Evolutionary conservation across 495 filamentous ascomycete genomes (phyloP).

Genomic region (Trichodelitschia bisporula): DNA sequence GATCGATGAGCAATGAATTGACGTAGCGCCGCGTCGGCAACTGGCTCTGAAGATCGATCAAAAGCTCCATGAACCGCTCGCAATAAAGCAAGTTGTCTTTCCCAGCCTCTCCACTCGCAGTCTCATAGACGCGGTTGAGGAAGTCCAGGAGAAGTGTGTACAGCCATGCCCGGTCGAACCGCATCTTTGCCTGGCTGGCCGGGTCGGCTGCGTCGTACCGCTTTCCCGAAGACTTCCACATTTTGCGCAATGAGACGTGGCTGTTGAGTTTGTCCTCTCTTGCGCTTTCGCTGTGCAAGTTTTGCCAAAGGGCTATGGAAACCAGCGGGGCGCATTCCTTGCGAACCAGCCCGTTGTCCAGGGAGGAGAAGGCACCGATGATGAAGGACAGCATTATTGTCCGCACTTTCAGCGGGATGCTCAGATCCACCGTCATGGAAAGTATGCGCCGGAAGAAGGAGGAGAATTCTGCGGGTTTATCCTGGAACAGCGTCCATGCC

Average conservation of each 20-base stretch:
- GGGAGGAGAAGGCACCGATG: conserved; percentile 76
- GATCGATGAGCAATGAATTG: conserved; percentile 72
- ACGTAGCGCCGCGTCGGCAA: conserved; percentile 84
- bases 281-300: conserved; percentile 46
- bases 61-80: conserved; percentile 75
- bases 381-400: conserved; percentile 67
- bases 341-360: conserved; percentile 69
- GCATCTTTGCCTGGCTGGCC: conserved; percentile 44
- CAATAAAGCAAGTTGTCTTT: conserved; percentile 57
- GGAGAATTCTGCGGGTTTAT: conserved; percentile 64
- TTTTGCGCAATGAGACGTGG: conserved; percentile 47
- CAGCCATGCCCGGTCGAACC: conserved; percentile 87
- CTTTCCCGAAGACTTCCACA: conserved; percentile 73
- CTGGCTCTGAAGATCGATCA: conserved; percentile 81
- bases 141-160: conserved; percentile 74
- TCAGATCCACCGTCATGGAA: conserved; percentile 65
- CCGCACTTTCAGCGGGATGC: conserved; percentile 42
- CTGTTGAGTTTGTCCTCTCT: conserved; percentile 45
- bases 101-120: conserved; percentile 14
- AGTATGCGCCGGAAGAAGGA: conserved; percentile 72
- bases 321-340: conserved; percentile 94
- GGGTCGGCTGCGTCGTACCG: conserved; percentile 78
- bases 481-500: conserved; percentile 64
- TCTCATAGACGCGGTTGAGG: conserved; percentile 40
- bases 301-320: conserved; percentile 87